phyloP scores from a whole-genome alignment of 2,329 filamentous ascomycete genomes.

The Seiridium cupressi region DNA sequence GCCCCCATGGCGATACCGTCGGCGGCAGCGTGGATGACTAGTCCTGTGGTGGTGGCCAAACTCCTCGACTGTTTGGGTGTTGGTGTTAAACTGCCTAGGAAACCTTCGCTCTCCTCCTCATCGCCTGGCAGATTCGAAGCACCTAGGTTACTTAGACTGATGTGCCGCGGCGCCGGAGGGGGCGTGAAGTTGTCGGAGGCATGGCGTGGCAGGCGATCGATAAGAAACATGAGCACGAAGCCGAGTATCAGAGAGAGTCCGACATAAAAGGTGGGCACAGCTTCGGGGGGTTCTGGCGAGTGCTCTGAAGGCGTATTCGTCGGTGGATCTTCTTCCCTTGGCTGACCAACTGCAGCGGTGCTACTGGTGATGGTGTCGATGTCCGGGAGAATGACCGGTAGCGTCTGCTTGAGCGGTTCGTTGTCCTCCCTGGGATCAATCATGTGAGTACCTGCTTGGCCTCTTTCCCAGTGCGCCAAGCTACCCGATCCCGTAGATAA shows the following conservation, averaged over 20 bases:
- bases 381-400: constrained; percentile 4
- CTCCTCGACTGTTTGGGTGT: constrained; percentile 59
- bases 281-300: constrained; percentile 2
- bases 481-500: not conserved
- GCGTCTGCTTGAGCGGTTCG: not conserved
- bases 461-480: not conserved
- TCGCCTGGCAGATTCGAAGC: constrained; percentile 44
- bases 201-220: constrained; percentile 81
- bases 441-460: not conserved
- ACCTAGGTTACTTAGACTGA: constrained; percentile 81
- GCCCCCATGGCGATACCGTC: constrained; percentile 96
- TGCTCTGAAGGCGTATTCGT: constrained; percentile 36
- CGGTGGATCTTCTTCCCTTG: constrained; percentile 9
- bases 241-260: constrained; percentile 84
- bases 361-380: not conserved
- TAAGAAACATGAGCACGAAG: constrained; percentile 95
- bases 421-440: not conserved
- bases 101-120: constrained; percentile 57
- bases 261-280: constrained; percentile 70
- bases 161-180: constrained; percentile 72
- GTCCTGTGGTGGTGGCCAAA: constrained; percentile 82
- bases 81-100: constrained; percentile 57
- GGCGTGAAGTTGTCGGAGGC: constrained; percentile 63
- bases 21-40: constrained; percentile 94
- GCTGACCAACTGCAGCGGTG: constrained; percentile 13